phyloP scores from a whole-genome alignment of 2,329 filamentous ascomycete species.

The Hypoxylon sp. region DNA sequence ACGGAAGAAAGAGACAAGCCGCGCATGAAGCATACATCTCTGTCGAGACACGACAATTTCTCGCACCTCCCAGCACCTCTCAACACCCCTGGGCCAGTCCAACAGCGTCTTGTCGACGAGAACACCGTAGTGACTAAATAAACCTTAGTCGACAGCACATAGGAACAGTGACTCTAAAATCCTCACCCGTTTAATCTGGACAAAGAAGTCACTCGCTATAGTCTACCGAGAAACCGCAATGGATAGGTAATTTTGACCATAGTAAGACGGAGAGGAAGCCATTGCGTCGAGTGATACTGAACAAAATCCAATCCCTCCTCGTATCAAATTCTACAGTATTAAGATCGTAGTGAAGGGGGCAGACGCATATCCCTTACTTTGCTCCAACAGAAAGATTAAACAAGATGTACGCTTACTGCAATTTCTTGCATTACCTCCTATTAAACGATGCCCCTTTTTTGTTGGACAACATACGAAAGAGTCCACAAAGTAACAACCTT shows the following conservation, averaged over 20 bases:
- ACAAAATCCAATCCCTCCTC: background rate
- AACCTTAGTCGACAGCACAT: no score
- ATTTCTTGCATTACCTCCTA: background rate
- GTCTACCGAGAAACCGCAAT: no score
- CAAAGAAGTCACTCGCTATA: no score
- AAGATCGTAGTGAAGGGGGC: background rate
- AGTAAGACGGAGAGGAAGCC: no score
- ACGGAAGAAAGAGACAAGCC: background rate
- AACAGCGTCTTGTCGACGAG: background rate
- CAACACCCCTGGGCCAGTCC: background rate
- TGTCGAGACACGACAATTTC: background rate
- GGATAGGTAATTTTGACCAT: no score
- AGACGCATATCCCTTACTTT: background rate
- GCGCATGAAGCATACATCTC: background rate
- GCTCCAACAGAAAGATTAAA: no score
- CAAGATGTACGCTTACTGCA: background rate
- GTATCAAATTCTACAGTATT: background rate
- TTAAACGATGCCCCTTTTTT: background rate
- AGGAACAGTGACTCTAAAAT: no score
- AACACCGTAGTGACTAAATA: no score
- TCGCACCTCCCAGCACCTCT: background rate
- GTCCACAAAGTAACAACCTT: background rate
- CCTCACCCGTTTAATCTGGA: no score
- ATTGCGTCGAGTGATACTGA: no score
- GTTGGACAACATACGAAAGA: background rate